Conservation (phyloP, 2,329 filamentous ascomycete species). For the Massarina eburnea region DNA sequence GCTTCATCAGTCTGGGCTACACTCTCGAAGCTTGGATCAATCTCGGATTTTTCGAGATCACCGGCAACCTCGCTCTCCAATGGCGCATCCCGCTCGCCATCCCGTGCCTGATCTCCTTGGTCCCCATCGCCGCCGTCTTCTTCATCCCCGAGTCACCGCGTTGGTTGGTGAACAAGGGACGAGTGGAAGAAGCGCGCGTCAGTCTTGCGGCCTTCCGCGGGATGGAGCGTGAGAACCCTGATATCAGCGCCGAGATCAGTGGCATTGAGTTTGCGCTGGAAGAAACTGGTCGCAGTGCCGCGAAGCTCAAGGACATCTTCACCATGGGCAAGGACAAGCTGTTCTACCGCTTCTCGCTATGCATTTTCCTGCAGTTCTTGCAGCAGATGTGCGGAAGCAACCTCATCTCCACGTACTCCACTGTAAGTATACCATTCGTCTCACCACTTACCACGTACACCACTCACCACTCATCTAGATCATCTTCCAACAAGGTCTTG, state of each 20-base stretch:
- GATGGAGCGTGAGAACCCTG: conserved; percentile 46
- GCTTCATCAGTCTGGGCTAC: conserved; percentile 51
- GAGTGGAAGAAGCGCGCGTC: conserved; percentile 64
- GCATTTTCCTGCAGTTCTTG: conserved; percentile 53
- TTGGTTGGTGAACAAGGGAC: conserved; percentile 67
- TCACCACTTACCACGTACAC: background rate
- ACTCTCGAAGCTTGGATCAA: conserved; percentile 53
- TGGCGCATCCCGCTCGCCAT: conserved; percentile 72
- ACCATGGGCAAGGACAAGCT: conserved; percentile 66
- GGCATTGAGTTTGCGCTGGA: conserved; percentile 57
- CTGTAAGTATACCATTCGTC: conserved; percentile 31
- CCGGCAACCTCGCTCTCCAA: conserved; percentile 57
- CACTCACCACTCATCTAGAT: conserved; percentile 27
- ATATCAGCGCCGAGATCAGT: conserved; percentile 64
- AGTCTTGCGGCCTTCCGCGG: conserved; percentile 46
- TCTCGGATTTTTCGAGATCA: conserved; percentile 58
- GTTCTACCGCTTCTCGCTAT: conserved; percentile 59
- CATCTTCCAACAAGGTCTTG: conserved; percentile 47
- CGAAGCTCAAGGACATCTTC: conserved; percentile 58
- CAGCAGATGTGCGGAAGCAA: conserved; percentile 56
- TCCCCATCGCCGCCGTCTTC: conserved; percentile 61
- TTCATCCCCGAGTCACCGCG: conserved; percentile 71
- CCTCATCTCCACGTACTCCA: conserved; percentile 53
- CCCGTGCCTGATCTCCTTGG: conserved; percentile 57
- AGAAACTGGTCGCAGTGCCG: conserved; percentile 58